Evolutionary conservation across 352 stramenopile species (phyloP).

Genomic region (Blastocystis sp.): DNA sequence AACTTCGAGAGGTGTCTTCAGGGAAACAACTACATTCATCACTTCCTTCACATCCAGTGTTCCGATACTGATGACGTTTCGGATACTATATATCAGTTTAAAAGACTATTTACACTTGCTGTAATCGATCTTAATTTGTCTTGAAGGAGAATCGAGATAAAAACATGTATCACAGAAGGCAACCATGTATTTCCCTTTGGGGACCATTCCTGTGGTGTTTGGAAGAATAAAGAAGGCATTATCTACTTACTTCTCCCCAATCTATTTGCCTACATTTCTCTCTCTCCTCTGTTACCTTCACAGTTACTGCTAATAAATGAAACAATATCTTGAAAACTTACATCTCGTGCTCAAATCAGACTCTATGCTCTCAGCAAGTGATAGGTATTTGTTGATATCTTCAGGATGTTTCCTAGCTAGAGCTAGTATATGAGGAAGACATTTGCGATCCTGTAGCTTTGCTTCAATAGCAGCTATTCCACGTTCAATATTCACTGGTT

Average conservation of each 20-base stretch:
- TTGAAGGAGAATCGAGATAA: conserved; percentile 32
- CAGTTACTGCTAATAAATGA: not conserved
- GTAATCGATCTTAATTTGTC: conserved; percentile 46
- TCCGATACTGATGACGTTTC: conserved; percentile 26
- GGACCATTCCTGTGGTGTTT: not conserved
- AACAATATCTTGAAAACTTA: not conserved
- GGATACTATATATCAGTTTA: conserved; percentile 2
- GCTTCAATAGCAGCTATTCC: conserved; percentile 11
- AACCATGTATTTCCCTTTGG: conserved; percentile 32
- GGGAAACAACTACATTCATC: conserved; percentile 18
- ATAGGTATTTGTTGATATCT: conserved; percentile 51
- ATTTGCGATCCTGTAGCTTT: conserved; percentile 31
- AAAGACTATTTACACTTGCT: not conserved
- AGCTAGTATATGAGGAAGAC: conserved; percentile 27
- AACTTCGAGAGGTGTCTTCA: conserved; percentile 26
- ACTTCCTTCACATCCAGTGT: conserved; percentile 30
- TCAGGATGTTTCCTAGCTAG: conserved; percentile 12
- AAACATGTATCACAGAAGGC: conserved; percentile 59
- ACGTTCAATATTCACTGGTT: conserved; percentile 50
- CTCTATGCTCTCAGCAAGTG: conserved; percentile 22
- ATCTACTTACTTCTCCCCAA: not conserved
- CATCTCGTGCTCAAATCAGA: not conserved
- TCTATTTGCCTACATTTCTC: conserved; percentile 3
- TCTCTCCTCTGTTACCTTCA: conserved; percentile 1
- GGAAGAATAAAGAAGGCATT: conserved; percentile 14